These are phyloP conservation scores for Dalechampia spathulata DNA, from an alignment of 441 rosid species.

Conservation along the genomic window DNA sequence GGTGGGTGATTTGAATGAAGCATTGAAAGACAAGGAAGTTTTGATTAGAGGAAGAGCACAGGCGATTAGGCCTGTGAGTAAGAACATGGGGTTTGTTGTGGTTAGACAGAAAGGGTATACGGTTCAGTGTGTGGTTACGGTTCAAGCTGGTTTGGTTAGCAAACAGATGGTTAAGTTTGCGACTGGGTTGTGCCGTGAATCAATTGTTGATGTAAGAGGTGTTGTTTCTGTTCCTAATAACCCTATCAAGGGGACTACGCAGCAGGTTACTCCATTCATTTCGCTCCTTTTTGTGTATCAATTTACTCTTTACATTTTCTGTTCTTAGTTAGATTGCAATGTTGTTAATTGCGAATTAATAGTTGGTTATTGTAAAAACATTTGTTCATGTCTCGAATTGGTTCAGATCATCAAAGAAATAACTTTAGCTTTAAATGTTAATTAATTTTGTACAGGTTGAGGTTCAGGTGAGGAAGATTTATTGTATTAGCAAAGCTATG, in stretches of 20 bases:
- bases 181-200: conserved; percentile 49
- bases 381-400: too few relatives aligned
- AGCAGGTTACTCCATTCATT: conserved; percentile 32
- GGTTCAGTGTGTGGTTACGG: conserved; percentile 61
- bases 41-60: conserved; percentile 61
- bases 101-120: conserved; percentile 60
- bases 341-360: too few relatives aligned
- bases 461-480: conserved; percentile 49
- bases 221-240: conserved; percentile 41
- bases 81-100: conserved; percentile 56
- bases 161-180: conserved; percentile 56
- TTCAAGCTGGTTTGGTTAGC: conserved; percentile 40
- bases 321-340: too few relatives aligned
- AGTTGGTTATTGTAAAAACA: too few relatives aligned
- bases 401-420: too few relatives aligned
- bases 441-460: conserved; percentile 36
- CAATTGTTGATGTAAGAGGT: conserved; percentile 50
- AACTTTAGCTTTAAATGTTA: too few relatives aligned
- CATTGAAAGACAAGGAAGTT: conserved; percentile 35
- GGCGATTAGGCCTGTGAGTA: conserved; percentile 42
- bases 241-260: conserved; percentile 56
- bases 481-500: conserved; percentile 54
- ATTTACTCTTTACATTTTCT: too few relatives aligned
- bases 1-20: conserved; percentile 37
- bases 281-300: neutral